phyloP scores from a whole-genome alignment of 306 rosid genomes.

The Rosa persica region DNA sequence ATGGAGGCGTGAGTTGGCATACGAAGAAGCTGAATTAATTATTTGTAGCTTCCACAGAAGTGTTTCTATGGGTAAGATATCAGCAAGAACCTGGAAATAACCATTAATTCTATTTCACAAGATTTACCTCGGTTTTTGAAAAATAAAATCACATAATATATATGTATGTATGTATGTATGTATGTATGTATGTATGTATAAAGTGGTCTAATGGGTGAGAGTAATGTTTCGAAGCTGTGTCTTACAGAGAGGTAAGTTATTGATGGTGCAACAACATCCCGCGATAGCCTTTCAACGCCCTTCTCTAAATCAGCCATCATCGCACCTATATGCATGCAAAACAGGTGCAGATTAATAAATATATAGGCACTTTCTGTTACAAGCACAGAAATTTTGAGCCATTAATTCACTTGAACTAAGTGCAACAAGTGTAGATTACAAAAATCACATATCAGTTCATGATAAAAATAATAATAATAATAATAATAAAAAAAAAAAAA shows the following conservation, averaged over 20 bases:
- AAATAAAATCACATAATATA: neutral
- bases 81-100: constrained; percentile 49
- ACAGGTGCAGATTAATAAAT: constrained; percentile 20
- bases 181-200: too few relatives aligned
- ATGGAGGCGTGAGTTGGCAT: constrained; percentile 59
- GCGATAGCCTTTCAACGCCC: constrained; percentile 54
- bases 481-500: too few relatives aligned
- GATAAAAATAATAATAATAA: too few relatives aligned
- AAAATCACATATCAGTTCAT: neutral
- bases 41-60: constrained; percentile 68
- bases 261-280: constrained; percentile 49
- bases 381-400: neutral
- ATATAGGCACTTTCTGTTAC: neutral
- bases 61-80: constrained; percentile 46
- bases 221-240: constrained; percentile 9
- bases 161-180: too few relatives aligned
- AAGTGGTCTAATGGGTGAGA: too few relatives aligned
- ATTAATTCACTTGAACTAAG: neutral
- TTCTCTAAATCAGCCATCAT: constrained; percentile 43
- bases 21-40: constrained; percentile 70
- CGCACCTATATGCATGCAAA: constrained; percentile 41
- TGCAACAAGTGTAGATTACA: neutral
- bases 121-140: neutral
- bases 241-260: constrained; percentile 65
- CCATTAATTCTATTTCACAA: constrained; percentile 31